Evolutionary conservation across 805 yeast genomes (phyloP).

Genomic region (Cyberlindnera euphorbiae): DNA sequence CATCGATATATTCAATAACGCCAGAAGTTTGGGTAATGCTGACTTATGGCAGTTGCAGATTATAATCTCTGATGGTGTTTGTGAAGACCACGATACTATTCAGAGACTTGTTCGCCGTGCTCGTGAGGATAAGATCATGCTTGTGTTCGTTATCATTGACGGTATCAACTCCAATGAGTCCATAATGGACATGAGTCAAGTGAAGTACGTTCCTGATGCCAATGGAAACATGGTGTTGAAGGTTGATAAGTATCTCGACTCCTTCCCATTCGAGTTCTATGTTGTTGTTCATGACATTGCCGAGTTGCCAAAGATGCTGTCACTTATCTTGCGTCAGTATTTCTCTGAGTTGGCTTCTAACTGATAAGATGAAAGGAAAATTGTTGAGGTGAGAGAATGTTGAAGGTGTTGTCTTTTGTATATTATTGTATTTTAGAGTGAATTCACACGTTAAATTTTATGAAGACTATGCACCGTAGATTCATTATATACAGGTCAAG

Average conservation of each 20-base stretch:
- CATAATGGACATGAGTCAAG: slow-evolving; percentile 93
- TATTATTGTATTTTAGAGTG: slow-evolving; percentile 4
- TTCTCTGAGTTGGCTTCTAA: slow-evolving; percentile 63
- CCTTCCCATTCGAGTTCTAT: slow-evolving; percentile 95
- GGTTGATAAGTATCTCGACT: slow-evolving; percentile 81
- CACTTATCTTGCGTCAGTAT: slow-evolving; percentile 86
- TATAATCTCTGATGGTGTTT: slow-evolving; percentile 92
- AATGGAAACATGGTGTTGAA: slow-evolving; percentile 67
- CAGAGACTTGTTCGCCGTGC: slow-evolving; percentile 86
- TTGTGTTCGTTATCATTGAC: slow-evolving; percentile 91
- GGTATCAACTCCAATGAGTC: slow-evolving; percentile 83
- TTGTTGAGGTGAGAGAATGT: too few relatives aligned
- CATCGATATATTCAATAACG: slow-evolving; percentile 61
- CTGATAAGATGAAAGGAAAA: too few relatives aligned
- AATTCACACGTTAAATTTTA: not conserved
- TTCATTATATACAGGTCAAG: not conserved
- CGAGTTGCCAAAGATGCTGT: slow-evolving; percentile 88
- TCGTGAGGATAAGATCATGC: slow-evolving; percentile 86
- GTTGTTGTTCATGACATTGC: slow-evolving; percentile 86
- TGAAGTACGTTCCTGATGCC: slow-evolving; percentile 66
- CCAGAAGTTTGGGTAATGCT: slow-evolving; percentile 39
- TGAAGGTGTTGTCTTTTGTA: slow-evolving; percentile 1
- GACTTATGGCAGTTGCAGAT: slow-evolving; percentile 94
- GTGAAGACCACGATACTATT: slow-evolving; percentile 87
- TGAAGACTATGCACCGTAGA: not conserved